Evolutionary conservation across 345 rosid genomes (phyloP).

Genomic region (Noccaea bulbosa): DNA sequence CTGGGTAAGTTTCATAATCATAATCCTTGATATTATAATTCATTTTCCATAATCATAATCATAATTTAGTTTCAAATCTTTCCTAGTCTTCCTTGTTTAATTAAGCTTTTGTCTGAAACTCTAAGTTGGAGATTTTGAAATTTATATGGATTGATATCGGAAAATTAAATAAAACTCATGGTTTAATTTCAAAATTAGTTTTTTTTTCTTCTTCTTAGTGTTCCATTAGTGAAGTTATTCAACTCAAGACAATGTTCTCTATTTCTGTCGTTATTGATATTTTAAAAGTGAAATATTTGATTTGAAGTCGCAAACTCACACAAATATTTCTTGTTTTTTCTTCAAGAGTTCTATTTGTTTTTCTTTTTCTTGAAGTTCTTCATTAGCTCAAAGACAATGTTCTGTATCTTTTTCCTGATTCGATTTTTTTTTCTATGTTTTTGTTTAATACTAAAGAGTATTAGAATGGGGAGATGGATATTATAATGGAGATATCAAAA

Average conservation of each 20-base stretch:
- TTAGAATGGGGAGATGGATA: constrained; percentile 92
- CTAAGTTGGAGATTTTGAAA: background rate
- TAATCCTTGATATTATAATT: background rate
- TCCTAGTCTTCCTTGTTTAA: background rate
- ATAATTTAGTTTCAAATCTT: background rate
- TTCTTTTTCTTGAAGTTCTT: constrained; percentile 34
- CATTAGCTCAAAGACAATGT: background rate
- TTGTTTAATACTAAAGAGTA: constrained; percentile 47
- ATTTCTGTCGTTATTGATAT: background rate
- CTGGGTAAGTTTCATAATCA: constrained; percentile 59
- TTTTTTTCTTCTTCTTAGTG: constrained; percentile 1
- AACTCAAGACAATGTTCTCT: background rate
- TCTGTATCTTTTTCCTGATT: background rate
- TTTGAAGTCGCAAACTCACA: background rate
- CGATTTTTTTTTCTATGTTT: background rate
- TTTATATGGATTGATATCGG: background rate
- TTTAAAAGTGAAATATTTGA: background rate
- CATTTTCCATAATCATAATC: too few species aligned
- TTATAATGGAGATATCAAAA: constrained; percentile 96
- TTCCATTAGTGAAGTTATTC: constrained; percentile 12
- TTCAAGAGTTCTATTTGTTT: background rate
- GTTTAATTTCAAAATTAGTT: background rate
- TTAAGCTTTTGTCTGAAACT: background rate
- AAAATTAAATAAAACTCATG: background rate
- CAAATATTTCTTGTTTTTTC: background rate